Evolutionary conservation across 495 filamentous ascomycete genomes (phyloP), one percentile per base, ranked within the genome.

Genomic region (Pyrenula massariospora): DNA sequence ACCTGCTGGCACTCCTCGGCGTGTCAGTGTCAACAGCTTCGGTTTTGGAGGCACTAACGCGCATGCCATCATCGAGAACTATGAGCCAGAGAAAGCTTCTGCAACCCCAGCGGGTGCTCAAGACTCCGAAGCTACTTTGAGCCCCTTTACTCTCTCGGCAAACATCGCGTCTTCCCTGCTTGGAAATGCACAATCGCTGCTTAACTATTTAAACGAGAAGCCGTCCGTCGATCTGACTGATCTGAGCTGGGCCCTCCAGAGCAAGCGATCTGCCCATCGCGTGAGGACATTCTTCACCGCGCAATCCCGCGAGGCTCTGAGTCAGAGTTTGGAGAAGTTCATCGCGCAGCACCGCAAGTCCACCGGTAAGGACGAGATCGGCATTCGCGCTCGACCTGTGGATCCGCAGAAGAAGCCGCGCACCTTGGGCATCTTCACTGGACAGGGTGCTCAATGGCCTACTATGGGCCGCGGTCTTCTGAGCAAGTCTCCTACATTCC

Each of bases 381-480:
- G 54, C 12, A 48, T 52, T 1, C 25, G 47, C 15, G 50, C 48
- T n/a, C n/a, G 51, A 23, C 50, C 49, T 42, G 1, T 24, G 22
- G 24, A 23, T 56, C 48, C 50, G 8, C 19, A 31, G 22, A 52
- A 56, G 50, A 2, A 57, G 50, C 42, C 60, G 60, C 24, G 56
- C 49, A 51, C 67, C 48, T 66, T 58, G 0, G 62, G 61, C 12
- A 58, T 75, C 0, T 76, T 77, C 56, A 77, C 74, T 1, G 74
- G 74, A 2, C 74, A 77, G 58, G 74, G 74, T 12, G 73, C 72
- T 1, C 74, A 76, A 25, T 73, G 66, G 62, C 56, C 57, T 5
- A 63, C 60, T 1, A 79, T 77, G 75, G 76, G 72, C 10, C 58
- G 60, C 24, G 65, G 70, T 12, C 52, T 79, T 11, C 54, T 75